Conservation (phyloP, 2,329 filamentous ascomycete genomes). For the Capronia coronata region DNA sequence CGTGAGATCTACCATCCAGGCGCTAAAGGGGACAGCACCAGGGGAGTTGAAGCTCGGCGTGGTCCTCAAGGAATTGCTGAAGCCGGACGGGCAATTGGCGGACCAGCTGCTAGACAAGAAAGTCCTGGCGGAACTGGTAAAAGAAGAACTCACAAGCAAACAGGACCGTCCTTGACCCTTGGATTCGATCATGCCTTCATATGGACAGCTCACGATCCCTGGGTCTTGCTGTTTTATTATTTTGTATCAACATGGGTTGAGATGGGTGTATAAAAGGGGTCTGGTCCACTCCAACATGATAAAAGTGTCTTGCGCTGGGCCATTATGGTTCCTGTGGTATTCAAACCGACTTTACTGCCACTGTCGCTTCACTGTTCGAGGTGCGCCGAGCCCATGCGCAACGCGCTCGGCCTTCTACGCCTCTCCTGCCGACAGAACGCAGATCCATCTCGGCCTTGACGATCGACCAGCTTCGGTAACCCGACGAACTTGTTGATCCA, state of each 20-base stretch:
- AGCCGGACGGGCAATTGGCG: constrained; percentile 37
- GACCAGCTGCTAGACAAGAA: constrained; percentile 41
- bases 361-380: constrained; percentile 21
- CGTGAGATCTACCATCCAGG: constrained; percentile 34
- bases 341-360: too few relatives aligned
- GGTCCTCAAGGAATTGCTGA: constrained; percentile 40
- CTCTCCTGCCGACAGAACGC: constrained; percentile 19
- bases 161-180: constrained; percentile 7
- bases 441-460: constrained; percentile 28
- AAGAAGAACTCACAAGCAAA: constrained; percentile 28
- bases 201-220: neutral
- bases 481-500: constrained; percentile 62
- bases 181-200: neutral
- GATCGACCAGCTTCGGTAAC: constrained; percentile 40
- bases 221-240: neutral
- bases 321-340: too few relatives aligned
- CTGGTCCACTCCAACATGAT: neutral
- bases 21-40: constrained; percentile 30
- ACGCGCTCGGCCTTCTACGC: constrained; percentile 2
- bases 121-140: constrained; percentile 38
- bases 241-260: constrained; percentile 2
- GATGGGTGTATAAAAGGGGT: neutral
- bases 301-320: neutral
- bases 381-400: constrained; percentile 4
- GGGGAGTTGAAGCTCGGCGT: constrained; percentile 34